These are phyloP conservation scores for Aspergillus fructus DNA, from an alignment of 2,329 filamentous ascomycete species.

Conservation along the genomic window DNA sequence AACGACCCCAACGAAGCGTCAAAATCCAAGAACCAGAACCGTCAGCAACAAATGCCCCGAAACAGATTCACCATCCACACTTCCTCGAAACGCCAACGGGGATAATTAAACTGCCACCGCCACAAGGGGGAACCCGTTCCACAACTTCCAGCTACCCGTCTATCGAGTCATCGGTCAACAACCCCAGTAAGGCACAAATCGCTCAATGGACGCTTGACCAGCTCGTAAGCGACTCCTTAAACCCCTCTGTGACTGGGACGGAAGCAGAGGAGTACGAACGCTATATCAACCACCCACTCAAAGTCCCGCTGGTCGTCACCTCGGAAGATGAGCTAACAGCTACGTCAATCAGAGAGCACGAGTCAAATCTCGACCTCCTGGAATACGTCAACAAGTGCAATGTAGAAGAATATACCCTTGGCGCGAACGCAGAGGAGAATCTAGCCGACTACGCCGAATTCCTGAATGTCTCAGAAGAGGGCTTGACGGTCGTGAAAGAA, in stretches of 20 bases:
- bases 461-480: slow-evolving; percentile 74
- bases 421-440: slow-evolving; percentile 59
- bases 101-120: slow-evolving; percentile 55
- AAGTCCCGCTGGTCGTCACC: slow-evolving; percentile 67
- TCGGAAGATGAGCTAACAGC: slow-evolving; percentile 41
- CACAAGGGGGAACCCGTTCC: slow-evolving; percentile 28
- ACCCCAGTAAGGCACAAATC: slow-evolving; percentile 72
- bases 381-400: slow-evolving; percentile 74
- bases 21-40: slow-evolving; percentile 65
- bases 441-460: slow-evolving; percentile 73
- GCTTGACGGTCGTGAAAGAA: slow-evolving; percentile 82
- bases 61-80: slow-evolving; percentile 26
- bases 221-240: slow-evolving; percentile 79
- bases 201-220: slow-evolving; percentile 88
- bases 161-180: slow-evolving; percentile 54
- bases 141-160: slow-evolving; percentile 22
- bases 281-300: slow-evolving; percentile 87
- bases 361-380: slow-evolving; percentile 65
- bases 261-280: slow-evolving; percentile 85
- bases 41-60: slow-evolving; percentile 22
- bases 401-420: slow-evolving; percentile 54
- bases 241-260: slow-evolving; percentile 72
- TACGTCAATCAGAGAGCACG: slow-evolving; percentile 34
- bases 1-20: slow-evolving; percentile 60
- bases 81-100: slow-evolving; percentile 33